A percentile compares a stretch with the other conserved stretches of the same genome.
These are phyloP conservation scores for Hymenoscyphus fructigenus DNA, from an alignment of 2,329 filamentous ascomycete genomes.

Conservation along the genomic window DNA sequence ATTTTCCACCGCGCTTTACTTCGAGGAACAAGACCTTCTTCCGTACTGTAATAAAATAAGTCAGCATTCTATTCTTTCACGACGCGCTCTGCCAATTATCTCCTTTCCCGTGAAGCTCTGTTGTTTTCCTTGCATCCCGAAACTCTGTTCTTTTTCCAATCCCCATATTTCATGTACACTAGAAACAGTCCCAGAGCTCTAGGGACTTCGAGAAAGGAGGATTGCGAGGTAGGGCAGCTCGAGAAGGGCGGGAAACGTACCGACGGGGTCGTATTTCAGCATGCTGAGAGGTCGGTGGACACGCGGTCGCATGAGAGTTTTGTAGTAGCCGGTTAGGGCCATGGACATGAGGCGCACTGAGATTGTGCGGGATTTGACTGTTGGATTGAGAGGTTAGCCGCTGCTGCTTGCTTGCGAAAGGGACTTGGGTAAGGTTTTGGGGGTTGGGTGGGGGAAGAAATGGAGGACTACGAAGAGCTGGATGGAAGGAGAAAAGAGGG, in stretches of 20 bases:
- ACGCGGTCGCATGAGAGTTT: constrained; percentile 82
- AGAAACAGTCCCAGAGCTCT: background rate
- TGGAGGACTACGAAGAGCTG: too few species aligned
- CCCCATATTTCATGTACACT: too few species aligned
- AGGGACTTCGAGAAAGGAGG: background rate
- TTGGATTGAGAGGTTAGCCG: background rate
- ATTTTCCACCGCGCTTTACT: constrained; percentile 75
- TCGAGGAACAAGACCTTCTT: constrained; percentile 96
- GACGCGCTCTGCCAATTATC: too few species aligned
- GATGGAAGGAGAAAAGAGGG: background rate
- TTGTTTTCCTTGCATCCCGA: too few species aligned
- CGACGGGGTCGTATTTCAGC: constrained; percentile 98
- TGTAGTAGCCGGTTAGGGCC: constrained; percentile 98
- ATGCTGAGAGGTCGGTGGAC: constrained; percentile 84
- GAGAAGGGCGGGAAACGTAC: constrained; percentile 45
- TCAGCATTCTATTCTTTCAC: constrained; percentile 4
- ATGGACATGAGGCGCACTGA: constrained; percentile 94
- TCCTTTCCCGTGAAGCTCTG: too few species aligned
- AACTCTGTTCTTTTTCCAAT: too few species aligned
- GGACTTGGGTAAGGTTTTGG: too few species aligned
- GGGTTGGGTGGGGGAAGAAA: background rate
- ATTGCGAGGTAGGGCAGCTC: background rate
- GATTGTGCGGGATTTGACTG: constrained; percentile 80
- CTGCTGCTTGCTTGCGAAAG: too few species aligned
- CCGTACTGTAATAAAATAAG: constrained; percentile 60